Base-by-base conservation (phyloP, 345 rosid genomes). In the Crucihimalaya himalaica region DNA sequence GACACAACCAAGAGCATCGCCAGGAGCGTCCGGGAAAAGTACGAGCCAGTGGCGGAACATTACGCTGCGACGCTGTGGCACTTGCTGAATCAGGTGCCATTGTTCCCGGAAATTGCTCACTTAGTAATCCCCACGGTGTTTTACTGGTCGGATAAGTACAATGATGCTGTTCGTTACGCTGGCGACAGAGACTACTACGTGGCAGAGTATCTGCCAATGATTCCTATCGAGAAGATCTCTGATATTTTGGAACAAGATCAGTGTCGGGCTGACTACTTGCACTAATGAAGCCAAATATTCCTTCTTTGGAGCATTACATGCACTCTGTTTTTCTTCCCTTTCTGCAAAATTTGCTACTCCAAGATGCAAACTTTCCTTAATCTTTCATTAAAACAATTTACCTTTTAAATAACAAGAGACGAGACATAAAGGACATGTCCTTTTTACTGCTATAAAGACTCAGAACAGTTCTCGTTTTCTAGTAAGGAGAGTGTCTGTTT, bases 131-230 rank as follows among this genome's bases (percentile, higher is more conserved):
- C 94, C 4, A 82, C 84, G 5, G 88, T 82, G 34, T 89, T 88
- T 19, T 84, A 81, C 66, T 91, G 94, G 88, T 82, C 84, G 1
- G 89, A 83, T 14, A 89, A 81, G 83, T 93, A 93, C 65, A 93
- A 93, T 68, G 75, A 74, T 21, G 62, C 50, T 12, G 89, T 88
- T 56, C 45, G 77, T 34, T 68, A 48, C 21, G 56, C 77, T 0
- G 81, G 75, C 0, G 89, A 87, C 64, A 81, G 79, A 50, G 91
- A 83, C 11, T 84, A 78, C 61, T 21, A 66, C 25, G 81, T 73
- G 61, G 84, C 84, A 1, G 45, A 69, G 14, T 83, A 82, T 66
- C 69, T 91, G 55, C 94, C 92, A 21, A 65, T 85, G 84, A 81
- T 90, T 57, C 96, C 93, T 8, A 64, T 77, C 2, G 88, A 84